Evolutionary conservation across 768 basidiomycete genomes (phyloP).

Genomic region (Pleurotus djamor): DNA sequence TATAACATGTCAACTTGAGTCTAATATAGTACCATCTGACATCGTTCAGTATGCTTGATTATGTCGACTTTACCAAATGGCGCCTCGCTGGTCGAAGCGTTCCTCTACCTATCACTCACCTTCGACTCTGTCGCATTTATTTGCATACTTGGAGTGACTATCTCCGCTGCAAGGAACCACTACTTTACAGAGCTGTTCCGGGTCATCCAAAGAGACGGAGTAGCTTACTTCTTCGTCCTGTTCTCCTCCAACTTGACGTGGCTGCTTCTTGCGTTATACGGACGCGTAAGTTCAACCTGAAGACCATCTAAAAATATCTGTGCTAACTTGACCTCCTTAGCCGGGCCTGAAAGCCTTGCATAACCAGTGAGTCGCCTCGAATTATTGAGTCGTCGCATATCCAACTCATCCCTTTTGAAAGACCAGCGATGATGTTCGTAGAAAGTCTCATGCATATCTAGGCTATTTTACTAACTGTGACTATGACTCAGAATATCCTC

Average conservation of each 20-base stretch:
- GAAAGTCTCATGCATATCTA: neutral
- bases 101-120: conserved; percentile 13
- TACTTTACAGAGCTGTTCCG: conserved; percentile 1
- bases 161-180: neutral
- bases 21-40: neutral
- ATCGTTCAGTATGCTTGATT: conserved; percentile 8
- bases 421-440: conserved; percentile 11
- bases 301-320: neutral
- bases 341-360: conserved; percentile 7
- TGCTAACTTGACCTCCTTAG: neutral
- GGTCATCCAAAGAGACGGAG: conserved; percentile 14
- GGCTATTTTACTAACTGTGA: neutral
- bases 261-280: conserved; percentile 13
- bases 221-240: conserved; percentile 16
- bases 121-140: conserved; percentile 15
- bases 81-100: conserved; percentile 8
- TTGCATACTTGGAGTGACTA: conserved; percentile 5
- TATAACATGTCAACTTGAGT: neutral
- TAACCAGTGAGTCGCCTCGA: conserved; percentile 6
- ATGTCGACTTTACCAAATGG: conserved; percentile 3
- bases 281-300: conserved; percentile 6
- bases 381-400: neutral
- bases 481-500: conserved; percentile 11
- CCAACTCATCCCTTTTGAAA: neutral
- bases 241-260: conserved; percentile 18